Base-by-base conservation (phyloP, 257 asterid species). In the Solanum chiquidenum region DNA sequence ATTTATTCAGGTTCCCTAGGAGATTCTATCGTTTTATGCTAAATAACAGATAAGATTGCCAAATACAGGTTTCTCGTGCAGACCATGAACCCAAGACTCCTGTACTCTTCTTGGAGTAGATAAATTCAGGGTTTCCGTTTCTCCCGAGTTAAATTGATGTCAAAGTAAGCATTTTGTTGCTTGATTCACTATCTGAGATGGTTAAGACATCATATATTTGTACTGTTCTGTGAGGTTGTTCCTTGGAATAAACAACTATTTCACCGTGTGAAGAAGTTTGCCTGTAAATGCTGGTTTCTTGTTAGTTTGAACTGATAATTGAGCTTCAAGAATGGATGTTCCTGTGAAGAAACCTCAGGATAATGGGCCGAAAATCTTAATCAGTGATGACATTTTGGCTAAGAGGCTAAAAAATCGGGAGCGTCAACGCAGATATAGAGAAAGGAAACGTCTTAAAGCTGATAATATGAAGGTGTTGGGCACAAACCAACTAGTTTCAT, bases 381-480 rank as follows among this genome's bases (percentile, higher is more conserved):
- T 85, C 85, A 89, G 88, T 55, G 93, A 92, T 68, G 99, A 94
- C 29, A 25, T 89, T 68, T 91, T 91, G 93, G 93, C 87, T 29
- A 97, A 96, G 40, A 97, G 99, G 73, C 82, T 96, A 83, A 96
- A 96, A 91, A 96, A 94, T 86, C 93, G 98, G 72, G 99, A 96
- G 86, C 91, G 99, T 88, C 98, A 96, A 79, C 98, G 98, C 72
- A 92, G 98, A 86, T 96, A 96, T 83, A 94, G 99, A 90, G 99
- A 97, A 88, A 92, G 98, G 64, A 96, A 96, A 90, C 96, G 98
- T 44, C 94, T 92, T 62, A 93, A 93, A 91, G 93, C 64, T 80
- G 88, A 86, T 82, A 40, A 69, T 76, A 91, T 75, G 64, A 92
- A 90, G 89, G 93, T 91, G 12, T 84, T 35, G 37, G 34, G 27